These are phyloP conservation scores for Effrenium voratum DNA, from an alignment of 73 alveolate genomes.

Conservation along the genomic window DNA sequence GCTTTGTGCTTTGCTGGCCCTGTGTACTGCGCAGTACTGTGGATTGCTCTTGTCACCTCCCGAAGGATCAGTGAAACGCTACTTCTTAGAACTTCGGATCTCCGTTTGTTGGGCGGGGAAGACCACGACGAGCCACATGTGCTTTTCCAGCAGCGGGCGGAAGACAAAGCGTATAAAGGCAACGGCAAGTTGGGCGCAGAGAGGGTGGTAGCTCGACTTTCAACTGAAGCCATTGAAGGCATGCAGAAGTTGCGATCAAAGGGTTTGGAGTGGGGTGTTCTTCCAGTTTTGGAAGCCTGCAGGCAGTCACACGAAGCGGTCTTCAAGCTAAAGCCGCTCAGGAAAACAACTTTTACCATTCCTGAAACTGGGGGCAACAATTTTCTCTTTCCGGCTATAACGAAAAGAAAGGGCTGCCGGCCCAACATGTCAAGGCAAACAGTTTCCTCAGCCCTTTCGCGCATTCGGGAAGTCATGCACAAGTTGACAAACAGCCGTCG, in stretches of 20 bases:
- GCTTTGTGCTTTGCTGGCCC: slow-evolving; percentile 27
- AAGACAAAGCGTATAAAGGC: not conserved
- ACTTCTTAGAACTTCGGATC: not conserved
- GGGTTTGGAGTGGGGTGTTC: not conserved
- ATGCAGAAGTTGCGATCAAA: not conserved
- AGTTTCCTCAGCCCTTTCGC: not conserved
- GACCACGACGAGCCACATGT: slow-evolving; percentile 22
- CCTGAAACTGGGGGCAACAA: no score
- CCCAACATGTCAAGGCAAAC: slow-evolving; percentile 37
- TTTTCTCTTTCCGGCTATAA: slow-evolving; percentile 24
- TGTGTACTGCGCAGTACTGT: not conserved
- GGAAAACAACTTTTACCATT: no score
- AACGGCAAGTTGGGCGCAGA: slow-evolving; percentile 10
- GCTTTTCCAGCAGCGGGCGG: not conserved
- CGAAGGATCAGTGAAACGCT: not conserved
- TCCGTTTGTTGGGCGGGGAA: not conserved
- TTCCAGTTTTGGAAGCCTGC: slow-evolving; percentile 26
- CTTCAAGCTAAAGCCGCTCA: not conserved
- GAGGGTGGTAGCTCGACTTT: not conserved
- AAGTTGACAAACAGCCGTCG: not conserved
- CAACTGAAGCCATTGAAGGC: not conserved
- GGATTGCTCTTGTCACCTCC: slow-evolving; percentile 35
- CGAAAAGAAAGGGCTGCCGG: not conserved
- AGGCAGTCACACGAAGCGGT: not conserved
- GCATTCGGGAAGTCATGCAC: not conserved